These are phyloP conservation scores for Sphaceloma murrayae DNA, from an alignment of 2,329 filamentous ascomycete genomes.

Conservation along the genomic window DNA sequence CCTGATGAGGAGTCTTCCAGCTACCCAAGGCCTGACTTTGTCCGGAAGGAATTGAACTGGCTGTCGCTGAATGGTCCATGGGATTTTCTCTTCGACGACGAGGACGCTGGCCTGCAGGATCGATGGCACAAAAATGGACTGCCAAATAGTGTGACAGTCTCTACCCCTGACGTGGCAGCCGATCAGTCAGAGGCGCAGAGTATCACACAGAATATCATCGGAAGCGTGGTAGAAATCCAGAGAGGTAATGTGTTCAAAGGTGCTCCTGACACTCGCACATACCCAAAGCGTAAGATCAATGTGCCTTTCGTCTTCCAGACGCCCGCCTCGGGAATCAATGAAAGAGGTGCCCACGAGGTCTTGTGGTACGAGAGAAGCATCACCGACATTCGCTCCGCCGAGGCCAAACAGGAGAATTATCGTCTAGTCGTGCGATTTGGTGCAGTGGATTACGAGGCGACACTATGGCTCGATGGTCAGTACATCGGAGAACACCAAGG, in stretches of 20 bases:
- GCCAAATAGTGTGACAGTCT: constrained; percentile 26
- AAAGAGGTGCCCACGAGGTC: constrained; percentile 55
- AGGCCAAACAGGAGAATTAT: constrained; percentile 21
- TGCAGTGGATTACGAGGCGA: constrained; percentile 53
- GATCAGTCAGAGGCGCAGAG: constrained; percentile 15
- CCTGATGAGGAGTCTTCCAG: constrained; percentile 11
- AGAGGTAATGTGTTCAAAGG: constrained; percentile 36
- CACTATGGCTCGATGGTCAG: constrained; percentile 46
- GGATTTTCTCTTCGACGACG: constrained; percentile 57
- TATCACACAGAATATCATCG: constrained; percentile 41
- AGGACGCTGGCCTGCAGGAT: constrained; percentile 45
- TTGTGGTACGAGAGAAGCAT: constrained; percentile 52
- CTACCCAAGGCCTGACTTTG: constrained; percentile 59
- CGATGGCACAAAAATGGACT: constrained; percentile 47
- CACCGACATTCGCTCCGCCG: constrained; percentile 7
- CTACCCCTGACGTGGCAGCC: constrained; percentile 24
- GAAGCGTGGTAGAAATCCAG: constrained; percentile 40
- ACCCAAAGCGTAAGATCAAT: constrained; percentile 45
- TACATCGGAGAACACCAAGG: constrained; percentile 48
- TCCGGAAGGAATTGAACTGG: constrained; percentile 49
- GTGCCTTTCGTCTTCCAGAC: constrained; percentile 59
- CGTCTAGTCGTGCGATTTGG: constrained; percentile 47
- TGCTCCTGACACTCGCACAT: constrained; percentile 25
- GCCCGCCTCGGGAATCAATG: constrained; percentile 52
- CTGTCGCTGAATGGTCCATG: constrained; percentile 52